Evolutionary conservation across 1,284 basidiomycete genomes (phyloP), one percentile per base, ranked within the genome.

Genomic region (Uromyces viciae-fabae): DNA sequence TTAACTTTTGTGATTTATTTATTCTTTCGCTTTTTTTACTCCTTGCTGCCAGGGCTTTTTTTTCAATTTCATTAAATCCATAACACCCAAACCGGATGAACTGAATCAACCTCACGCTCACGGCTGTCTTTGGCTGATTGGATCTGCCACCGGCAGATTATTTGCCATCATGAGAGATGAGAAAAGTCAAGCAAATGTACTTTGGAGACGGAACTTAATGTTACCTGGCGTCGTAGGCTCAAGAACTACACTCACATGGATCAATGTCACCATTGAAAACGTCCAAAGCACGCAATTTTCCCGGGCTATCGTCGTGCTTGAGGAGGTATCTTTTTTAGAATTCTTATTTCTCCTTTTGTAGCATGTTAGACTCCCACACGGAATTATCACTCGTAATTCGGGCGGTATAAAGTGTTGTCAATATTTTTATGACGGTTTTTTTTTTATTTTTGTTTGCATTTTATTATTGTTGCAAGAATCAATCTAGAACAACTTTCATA

Each of bases 91-190:
- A 15, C 33, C 69, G 43, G 33, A 49, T 36, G 7, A 17, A 49
- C 38, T 54, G 28, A 54, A 54, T 33, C 33, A 56, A 40, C 3
- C 71, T 9, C 22, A 25, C 25, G n/a, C 38, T 33, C 25, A 75
- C 62, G n/a, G 56, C 40, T 60, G 52, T 31, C 22, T 75, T 75
- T 81, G 79, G 79, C 60, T 68, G n/a, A 58, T 81, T 31, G 79
- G 79, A 22, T 64, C 79, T 28, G n/a, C 36, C 19, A 81, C 79
- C 28, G 79, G 79, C 28, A 38, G 79, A 14, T 33, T 81, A 19
- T 81, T 81, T 75, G 79, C 79, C 22, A 68, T 81, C 28, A 36
- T 60, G 33, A 28, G 58, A 49, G 72, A 64, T 25, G 3, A 31
- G 19, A 7, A 43, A 5, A 66, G 40, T 46, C 22, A 46, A 64